These are phyloP conservation scores for Solanum hybrid DNA, from an alignment of 305 asterid genomes.

Conservation along the genomic window DNA sequence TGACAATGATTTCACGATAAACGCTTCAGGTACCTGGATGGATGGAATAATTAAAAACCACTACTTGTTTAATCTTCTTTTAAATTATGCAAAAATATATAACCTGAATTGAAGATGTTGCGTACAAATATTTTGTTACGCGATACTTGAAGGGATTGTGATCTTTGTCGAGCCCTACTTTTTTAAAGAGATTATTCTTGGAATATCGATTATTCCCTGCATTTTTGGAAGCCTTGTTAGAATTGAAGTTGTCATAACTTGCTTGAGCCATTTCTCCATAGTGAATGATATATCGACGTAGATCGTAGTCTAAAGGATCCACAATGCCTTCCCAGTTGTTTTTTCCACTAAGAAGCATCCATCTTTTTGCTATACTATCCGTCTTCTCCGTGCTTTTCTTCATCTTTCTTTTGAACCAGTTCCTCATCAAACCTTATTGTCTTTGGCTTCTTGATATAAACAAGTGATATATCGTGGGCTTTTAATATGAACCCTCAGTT, in stretches of 20 bases:
- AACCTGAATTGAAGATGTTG: slow-evolving; percentile 36
- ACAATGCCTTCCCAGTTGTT: slow-evolving; percentile 47
- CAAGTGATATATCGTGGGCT: background rate
- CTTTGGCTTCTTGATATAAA: background rate
- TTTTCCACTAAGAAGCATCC: slow-evolving; percentile 55
- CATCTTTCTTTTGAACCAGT: background rate
- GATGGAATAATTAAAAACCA: background rate
- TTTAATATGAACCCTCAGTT: background rate
- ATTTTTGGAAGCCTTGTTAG: slow-evolving; percentile 46
- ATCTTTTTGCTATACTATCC: slow-evolving; percentile 18
- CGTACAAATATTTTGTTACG: slow-evolving; percentile 30
- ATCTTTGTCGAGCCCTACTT: slow-evolving; percentile 27
- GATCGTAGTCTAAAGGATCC: slow-evolving; percentile 52
- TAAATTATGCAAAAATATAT: background rate
- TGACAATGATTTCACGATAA: slow-evolving; percentile 37
- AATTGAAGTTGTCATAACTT: slow-evolving; percentile 57
- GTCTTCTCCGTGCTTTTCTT: background rate
- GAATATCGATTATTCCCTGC: slow-evolving; percentile 52
- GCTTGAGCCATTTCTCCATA: slow-evolving; percentile 68
- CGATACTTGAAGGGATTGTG: slow-evolving; percentile 3
- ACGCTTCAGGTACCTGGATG: slow-evolving; percentile 37
- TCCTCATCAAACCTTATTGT: background rate
- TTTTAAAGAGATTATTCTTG: slow-evolving; percentile 27
- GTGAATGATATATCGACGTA: slow-evolving; percentile 49
- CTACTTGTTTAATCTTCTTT: background rate